Evolutionary conservation across 768 basidiomycete genomes (phyloP).

Genomic region (Clitopilus hobsonii): DNA sequence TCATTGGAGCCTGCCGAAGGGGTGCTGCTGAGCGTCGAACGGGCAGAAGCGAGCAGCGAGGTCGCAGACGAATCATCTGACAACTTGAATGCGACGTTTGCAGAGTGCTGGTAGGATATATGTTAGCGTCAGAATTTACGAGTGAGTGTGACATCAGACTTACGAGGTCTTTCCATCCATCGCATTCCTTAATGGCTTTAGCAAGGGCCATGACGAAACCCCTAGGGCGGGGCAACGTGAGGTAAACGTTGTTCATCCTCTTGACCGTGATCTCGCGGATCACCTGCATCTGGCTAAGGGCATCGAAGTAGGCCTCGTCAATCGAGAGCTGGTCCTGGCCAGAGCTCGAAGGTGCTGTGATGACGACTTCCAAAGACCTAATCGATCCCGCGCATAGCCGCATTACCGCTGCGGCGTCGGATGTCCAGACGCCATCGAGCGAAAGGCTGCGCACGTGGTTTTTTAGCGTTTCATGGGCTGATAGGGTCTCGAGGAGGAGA

Average conservation of each 20-base stretch:
- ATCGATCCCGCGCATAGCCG: slow-evolving; percentile 16
- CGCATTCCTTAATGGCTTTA: slow-evolving; percentile 25
- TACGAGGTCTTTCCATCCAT: slow-evolving; percentile 43
- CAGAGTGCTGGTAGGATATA: slow-evolving; percentile 36
- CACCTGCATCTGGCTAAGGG: slow-evolving; percentile 27
- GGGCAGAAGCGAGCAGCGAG: slow-evolving; percentile 8
- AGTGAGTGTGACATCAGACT: slow-evolving; percentile 14
- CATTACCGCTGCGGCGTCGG: slow-evolving; percentile 36
- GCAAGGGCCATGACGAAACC: slow-evolving; percentile 43
- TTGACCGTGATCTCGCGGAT: slow-evolving; percentile 48
- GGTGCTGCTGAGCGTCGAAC: slow-evolving; percentile 6
- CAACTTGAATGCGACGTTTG: slow-evolving; percentile 52
- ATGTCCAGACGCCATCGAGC: slow-evolving; percentile 33
- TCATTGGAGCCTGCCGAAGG: background rate
- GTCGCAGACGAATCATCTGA: slow-evolving; percentile 34
- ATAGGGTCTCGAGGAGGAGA: slow-evolving; percentile 35
- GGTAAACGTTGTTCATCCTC: slow-evolving; percentile 47
- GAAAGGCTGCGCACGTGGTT: slow-evolving; percentile 35
- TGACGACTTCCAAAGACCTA: slow-evolving; percentile 30
- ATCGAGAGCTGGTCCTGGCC: slow-evolving; percentile 7
- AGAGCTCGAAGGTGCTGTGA: slow-evolving; percentile 29
- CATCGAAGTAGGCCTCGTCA: slow-evolving; percentile 29
- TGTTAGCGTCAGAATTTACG: too few relatives aligned
- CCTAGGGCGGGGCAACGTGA: slow-evolving; percentile 44
- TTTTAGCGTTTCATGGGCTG: slow-evolving; percentile 30